Evolutionary conservation across 441 rosid genomes (phyloP).

Genomic region (Adansonia rubrostipa): DNA sequence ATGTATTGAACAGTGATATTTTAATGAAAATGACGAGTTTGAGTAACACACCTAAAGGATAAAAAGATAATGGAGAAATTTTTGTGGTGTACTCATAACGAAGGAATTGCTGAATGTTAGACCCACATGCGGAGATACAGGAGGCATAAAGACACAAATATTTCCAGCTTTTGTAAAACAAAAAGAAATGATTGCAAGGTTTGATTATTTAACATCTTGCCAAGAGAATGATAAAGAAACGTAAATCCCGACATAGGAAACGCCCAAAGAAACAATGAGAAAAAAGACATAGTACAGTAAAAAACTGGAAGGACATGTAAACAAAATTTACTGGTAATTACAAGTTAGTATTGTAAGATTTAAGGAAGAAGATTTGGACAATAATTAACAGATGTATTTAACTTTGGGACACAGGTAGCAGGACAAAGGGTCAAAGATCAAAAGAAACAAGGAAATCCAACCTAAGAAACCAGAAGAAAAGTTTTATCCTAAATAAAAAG

Average conservation of each 20-base stretch:
- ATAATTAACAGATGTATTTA: neutral
- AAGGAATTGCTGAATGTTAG: slow-evolving; percentile 9
- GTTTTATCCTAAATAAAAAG: neutral
- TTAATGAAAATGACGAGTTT: too few relatives aligned
- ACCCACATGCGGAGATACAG: slow-evolving; percentile 20
- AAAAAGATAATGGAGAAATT: neutral
- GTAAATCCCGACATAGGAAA: neutral
- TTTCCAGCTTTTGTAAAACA: slow-evolving; percentile 5
- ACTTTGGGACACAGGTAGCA: neutral
- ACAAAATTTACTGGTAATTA: neutral
- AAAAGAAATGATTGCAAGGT: slow-evolving; percentile 5
- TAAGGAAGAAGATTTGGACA: neutral
- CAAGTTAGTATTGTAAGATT: neutral
- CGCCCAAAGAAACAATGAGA: neutral
- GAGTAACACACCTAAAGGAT: too few relatives aligned
- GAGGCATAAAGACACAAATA: neutral
- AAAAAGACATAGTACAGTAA: neutral
- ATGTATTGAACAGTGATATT: too few relatives aligned
- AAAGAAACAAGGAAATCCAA: neutral
- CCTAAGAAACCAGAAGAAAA: neutral
- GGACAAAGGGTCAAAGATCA: neutral
- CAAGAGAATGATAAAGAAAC: neutral
- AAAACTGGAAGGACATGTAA: neutral
- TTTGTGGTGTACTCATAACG: neutral
- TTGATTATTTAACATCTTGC: neutral